phyloP scores from a whole-genome alignment of 2,329 filamentous ascomycete species.

The Neofusicoccum cordaticola region DNA sequence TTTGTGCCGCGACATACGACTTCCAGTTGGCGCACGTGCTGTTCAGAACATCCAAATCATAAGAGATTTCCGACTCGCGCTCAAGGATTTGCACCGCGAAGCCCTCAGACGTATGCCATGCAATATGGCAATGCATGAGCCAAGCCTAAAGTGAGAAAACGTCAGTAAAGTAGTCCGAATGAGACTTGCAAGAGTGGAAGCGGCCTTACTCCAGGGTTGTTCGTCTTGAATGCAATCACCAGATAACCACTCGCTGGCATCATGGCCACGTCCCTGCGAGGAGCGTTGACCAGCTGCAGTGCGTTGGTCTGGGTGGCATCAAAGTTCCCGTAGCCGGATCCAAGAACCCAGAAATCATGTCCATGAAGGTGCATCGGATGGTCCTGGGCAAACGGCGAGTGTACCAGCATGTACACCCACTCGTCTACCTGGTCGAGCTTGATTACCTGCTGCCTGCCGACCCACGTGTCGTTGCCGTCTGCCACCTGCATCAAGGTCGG shows the following conservation, averaged over 20 bases:
- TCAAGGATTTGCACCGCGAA: conserved; percentile 56
- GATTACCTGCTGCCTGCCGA: conserved; percentile 22
- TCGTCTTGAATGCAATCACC: conserved; percentile 52
- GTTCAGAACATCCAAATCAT: conserved; percentile 13
- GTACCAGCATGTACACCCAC: conserved; percentile 11
- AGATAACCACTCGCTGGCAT: conserved; percentile 36
- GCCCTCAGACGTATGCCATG: conserved; percentile 32
- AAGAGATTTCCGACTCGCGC: conserved; percentile 24
- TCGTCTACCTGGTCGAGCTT: conserved; percentile 33
- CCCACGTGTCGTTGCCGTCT: conserved; percentile 25
- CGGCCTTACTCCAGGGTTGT: conserved; percentile 46
- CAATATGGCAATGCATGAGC: conserved; percentile 17
- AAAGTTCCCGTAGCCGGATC: conserved; percentile 31
- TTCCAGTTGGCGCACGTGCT: conserved; percentile 2
- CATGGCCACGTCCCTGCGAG: conserved; percentile 33
- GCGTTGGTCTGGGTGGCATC: conserved; percentile 26
- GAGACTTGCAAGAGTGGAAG: too few relatives aligned
- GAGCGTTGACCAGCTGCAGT: conserved; percentile 34
- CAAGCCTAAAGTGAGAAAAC: conserved; percentile 20
- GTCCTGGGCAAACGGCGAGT: conserved; percentile 30
- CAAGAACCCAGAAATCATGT: conserved; percentile 38
- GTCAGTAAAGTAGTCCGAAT: too few relatives aligned
- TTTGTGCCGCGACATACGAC: background rate
- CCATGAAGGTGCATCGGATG: conserved; percentile 42
- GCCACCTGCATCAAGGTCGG: conserved; percentile 38